Conservation (phyloP, 1,284 basidiomycete genomes). For the Moesziomyces globuligerus region DNA sequence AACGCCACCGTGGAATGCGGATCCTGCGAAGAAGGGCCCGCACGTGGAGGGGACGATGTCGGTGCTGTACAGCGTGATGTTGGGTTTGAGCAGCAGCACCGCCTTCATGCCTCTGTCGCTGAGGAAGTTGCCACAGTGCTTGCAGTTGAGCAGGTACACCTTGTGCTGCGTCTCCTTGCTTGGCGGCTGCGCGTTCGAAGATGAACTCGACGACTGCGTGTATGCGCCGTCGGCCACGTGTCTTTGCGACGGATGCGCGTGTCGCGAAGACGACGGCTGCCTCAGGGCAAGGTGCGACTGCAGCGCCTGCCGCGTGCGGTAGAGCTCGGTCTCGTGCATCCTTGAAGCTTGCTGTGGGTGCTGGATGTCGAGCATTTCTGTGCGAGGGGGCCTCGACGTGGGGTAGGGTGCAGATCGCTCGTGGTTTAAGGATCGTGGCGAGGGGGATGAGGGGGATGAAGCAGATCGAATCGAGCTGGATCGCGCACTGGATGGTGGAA, state of each 20-base stretch:
- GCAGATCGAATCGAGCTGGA: slow-evolving; percentile 12
- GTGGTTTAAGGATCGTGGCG: slow-evolving; percentile 11
- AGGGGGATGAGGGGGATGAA: slow-evolving; percentile 3
- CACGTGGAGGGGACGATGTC: slow-evolving; percentile 83
- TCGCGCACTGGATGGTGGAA: slow-evolving; percentile 14
- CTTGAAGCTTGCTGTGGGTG: slow-evolving; percentile 9
- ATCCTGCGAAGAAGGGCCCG: slow-evolving; percentile 66
- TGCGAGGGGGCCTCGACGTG: slow-evolving; percentile 12
- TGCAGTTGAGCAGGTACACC: slow-evolving; percentile 83
- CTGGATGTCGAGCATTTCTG: slow-evolving; percentile 16
- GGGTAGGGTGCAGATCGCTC: slow-evolving; percentile 29
- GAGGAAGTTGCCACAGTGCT: slow-evolving; percentile 77
- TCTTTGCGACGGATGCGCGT: slow-evolving; percentile 8
- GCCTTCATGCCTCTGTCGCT: slow-evolving; percentile 89
- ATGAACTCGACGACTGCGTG: slow-evolving; percentile 5
- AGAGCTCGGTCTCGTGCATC: slow-evolving; percentile 28
- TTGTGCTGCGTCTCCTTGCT: slow-evolving; percentile 69
- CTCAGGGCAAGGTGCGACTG: slow-evolving; percentile 19
- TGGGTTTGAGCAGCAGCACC: slow-evolving; percentile 81
- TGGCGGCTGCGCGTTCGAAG: slow-evolving; percentile 10
- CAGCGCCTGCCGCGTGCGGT: slow-evolving; percentile 30
- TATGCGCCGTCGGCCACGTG: slow-evolving; percentile 11
- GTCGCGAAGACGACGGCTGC: slow-evolving; percentile 9
- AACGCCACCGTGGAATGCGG: slow-evolving; percentile 65
- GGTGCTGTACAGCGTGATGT: slow-evolving; percentile 83